Percentiles rank a stretch among this genome's conserved stretches.
Evolutionary conservation across 2,329 filamentous ascomycete genomes (phyloP).

Genomic region (Ilyonectria mors-panacis): DNA sequence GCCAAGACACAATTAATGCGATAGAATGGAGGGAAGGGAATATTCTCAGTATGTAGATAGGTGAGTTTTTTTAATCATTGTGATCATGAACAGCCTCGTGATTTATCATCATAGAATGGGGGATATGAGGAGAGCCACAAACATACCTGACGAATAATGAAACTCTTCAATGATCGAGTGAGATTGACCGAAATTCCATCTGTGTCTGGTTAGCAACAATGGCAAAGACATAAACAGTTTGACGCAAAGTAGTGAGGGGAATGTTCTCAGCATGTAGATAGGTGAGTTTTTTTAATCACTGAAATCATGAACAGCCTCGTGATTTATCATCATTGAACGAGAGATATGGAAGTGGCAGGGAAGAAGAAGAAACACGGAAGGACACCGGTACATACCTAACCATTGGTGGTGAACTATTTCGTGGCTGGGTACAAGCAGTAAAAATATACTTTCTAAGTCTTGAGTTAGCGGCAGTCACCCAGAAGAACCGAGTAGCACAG

Average conservation of each 20-base stretch:
- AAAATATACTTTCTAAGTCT: background rate
- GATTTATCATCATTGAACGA: constrained; percentile 57
- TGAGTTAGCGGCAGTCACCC: constrained; percentile 12
- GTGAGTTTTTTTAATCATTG: constrained; percentile 55
- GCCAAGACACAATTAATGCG: background rate
- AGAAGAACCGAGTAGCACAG: background rate
- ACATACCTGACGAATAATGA: background rate
- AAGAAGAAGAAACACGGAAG: background rate
- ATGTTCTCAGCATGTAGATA: constrained; percentile 37
- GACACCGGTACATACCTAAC: constrained; percentile 11
- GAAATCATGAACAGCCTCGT: constrained; percentile 65
- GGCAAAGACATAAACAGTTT: background rate
- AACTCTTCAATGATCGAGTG: background rate
- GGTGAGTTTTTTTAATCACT: constrained; percentile 56
- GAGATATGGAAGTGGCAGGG: background rate
- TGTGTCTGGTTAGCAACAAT: background rate
- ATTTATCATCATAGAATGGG: constrained; percentile 57
- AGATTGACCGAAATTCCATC: background rate
- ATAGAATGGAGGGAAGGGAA: background rate
- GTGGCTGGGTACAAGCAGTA: background rate
- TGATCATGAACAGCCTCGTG: constrained; percentile 65
- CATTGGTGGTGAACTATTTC: background rate
- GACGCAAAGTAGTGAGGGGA: too few species aligned
- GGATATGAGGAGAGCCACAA: too few species aligned
- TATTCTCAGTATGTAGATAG: constrained; percentile 43